Conservation (phyloP, 257 asterid genomes). For the Nicotiana sylvestris region DNA sequence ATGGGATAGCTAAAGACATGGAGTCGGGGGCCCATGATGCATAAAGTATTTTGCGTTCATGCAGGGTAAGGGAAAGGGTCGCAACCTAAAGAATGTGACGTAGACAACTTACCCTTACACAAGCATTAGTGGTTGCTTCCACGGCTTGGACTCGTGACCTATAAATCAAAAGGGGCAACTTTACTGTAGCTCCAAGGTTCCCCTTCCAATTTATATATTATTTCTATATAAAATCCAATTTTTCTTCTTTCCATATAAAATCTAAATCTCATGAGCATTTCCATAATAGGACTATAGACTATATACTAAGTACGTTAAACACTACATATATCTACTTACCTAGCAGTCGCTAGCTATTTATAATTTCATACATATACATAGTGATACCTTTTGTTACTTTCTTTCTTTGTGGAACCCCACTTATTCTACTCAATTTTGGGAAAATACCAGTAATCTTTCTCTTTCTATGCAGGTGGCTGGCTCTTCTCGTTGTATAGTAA, state of each 20-base stretch:
- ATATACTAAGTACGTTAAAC: background rate
- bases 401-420: conserved; percentile 18
- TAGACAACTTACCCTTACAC: no score
- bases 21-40: no score
- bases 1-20: no score
- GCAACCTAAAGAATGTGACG: no score
- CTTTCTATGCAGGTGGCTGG: conserved; percentile 23
- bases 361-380: background rate
- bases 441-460: conserved; percentile 14
- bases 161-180: no score
- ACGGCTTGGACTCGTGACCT: no score
- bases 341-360: background rate
- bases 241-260: background rate
- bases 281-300: conserved; percentile 7
- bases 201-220: no score
- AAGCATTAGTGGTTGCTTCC: no score
- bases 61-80: no score
- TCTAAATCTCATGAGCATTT: conserved; percentile 25
- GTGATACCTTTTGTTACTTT: conserved; percentile 3
- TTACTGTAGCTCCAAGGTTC: no score
- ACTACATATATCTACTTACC: background rate
- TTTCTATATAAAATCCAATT: no score
- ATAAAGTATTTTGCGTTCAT: no score
- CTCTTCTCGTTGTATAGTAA: conserved; percentile 18
- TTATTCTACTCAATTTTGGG: conserved; percentile 13